Conservation (phyloP, 345 rosid genomes). For the Eucalyptus decipiens region DNA sequence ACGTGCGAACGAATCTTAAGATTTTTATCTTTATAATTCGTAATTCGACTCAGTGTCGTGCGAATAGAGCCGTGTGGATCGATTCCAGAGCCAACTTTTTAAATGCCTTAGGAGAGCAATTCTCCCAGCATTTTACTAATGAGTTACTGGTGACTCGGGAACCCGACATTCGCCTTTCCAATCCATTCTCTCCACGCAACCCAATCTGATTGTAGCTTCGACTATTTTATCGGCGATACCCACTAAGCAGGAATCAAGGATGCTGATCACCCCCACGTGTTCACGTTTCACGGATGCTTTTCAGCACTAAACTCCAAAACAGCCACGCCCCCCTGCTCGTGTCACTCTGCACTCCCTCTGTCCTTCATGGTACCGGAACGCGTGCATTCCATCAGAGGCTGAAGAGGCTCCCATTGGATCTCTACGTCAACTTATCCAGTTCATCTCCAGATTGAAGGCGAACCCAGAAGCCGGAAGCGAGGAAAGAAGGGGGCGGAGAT, state of each 20-base stretch:
- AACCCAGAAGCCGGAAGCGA: not conserved
- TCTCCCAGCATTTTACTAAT: not conserved
- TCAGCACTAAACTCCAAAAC: not conserved
- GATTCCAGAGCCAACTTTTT: no score
- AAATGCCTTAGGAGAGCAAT: not conserved
- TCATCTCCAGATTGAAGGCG: not conserved
- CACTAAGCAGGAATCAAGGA: not conserved
- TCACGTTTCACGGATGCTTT: not conserved
- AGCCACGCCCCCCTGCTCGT: not conserved
- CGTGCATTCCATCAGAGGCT: not conserved
- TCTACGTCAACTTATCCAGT: not conserved
- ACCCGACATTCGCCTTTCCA: not conserved
- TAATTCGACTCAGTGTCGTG: no score
- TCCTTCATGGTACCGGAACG: not conserved
- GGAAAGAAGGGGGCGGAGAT: slow-evolving; percentile 1
- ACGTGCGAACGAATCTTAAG: no score
- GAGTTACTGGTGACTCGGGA: not conserved
- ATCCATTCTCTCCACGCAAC: not conserved
- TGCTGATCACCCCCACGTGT: not conserved
- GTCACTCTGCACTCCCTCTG: not conserved
- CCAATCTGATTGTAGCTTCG: not conserved
- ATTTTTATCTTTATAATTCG: no score
- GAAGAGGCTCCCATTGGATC: no score
- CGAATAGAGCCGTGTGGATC: no score
- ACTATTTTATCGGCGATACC: not conserved